phyloP scores from a whole-genome alignment of 2,329 filamentous ascomycete genomes.

The Nigrograna mackinnonii region DNA sequence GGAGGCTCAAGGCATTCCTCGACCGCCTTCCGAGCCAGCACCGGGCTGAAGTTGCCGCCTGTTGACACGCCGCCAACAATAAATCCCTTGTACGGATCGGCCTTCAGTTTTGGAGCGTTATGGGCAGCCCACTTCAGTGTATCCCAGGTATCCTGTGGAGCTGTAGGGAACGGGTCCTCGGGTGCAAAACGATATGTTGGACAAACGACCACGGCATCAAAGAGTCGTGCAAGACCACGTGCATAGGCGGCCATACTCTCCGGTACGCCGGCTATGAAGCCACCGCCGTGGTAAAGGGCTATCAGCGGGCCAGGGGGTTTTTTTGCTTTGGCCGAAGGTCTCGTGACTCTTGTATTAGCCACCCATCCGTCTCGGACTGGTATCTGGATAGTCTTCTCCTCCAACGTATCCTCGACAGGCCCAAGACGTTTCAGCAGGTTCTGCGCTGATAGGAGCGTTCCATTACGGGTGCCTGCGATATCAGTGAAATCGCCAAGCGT shows the following conservation, averaged over 20 bases:
- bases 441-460: neutral
- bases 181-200: constrained; percentile 58
- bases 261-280: neutral
- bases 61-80: constrained; percentile 53
- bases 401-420: neutral
- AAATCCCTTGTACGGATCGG: constrained; percentile 32
- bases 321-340: neutral
- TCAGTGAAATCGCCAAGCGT: neutral
- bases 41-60: constrained; percentile 39
- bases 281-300: neutral
- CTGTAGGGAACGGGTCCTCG: constrained; percentile 53
- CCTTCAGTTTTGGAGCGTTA: constrained; percentile 16
- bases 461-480: neutral
- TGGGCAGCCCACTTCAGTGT: constrained; percentile 43
- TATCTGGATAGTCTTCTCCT: neutral
- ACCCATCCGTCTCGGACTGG: neutral
- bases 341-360: neutral
- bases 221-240: constrained; percentile 5
- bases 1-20: neutral
- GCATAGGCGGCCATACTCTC: constrained; percentile 3
- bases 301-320: neutral
- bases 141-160: constrained; percentile 54
- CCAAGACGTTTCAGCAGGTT: neutral
- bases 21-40: constrained; percentile 18
- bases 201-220: constrained; percentile 48